These are phyloP conservation scores for Novymonas esmeraldas DNA, from an alignment of 208 protist species.

Conservation along the genomic window DNA sequence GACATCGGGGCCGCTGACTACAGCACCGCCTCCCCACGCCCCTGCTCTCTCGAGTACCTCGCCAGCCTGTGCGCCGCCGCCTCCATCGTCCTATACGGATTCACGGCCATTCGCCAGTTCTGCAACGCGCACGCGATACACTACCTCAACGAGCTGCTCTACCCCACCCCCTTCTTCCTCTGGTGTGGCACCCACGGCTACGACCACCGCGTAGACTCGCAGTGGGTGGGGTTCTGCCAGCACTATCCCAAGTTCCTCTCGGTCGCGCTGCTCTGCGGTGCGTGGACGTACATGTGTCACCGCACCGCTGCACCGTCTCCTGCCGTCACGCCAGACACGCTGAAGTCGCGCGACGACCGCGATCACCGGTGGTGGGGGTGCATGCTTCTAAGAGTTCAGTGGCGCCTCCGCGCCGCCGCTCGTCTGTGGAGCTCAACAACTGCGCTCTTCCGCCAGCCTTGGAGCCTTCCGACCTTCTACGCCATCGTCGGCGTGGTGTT, in stretches of 20 bases:
- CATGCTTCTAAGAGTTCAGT: too few relatives aligned
- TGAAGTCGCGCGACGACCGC: too few relatives aligned
- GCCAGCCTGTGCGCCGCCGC: not conserved
- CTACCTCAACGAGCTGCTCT: not conserved
- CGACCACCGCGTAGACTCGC: conserved; percentile 15
- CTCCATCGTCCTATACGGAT: not conserved
- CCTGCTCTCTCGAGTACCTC: conserved; percentile 17
- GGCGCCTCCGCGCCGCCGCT: too few relatives aligned
- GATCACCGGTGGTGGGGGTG: too few relatives aligned
- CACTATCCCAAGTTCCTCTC: conserved; percentile 1
- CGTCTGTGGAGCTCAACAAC: too few relatives aligned
- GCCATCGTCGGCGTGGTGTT: conserved; percentile 23
- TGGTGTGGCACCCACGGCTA: conserved; percentile 25
- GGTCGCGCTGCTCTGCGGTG: conserved; percentile 6
- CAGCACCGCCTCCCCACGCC: not conserved
- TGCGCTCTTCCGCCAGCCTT: too few relatives aligned
- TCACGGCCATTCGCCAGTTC: not conserved
- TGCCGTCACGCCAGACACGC: too few relatives aligned
- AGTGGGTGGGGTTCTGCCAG: conserved; percentile 28
- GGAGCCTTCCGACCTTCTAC: conserved; percentile 29
- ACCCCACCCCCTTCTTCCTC: not conserved
- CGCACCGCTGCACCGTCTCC: too few relatives aligned
- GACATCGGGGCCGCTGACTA: conserved; percentile 5
- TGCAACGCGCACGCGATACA: not conserved
- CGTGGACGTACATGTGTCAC: too few relatives aligned